A percentile compares a stretch with the other conserved stretches of the same genome.
Evolutionary conservation across 192 early-diverging fungal species (phyloP).

Genomic region (Fimicolochytrium jonesii): DNA sequence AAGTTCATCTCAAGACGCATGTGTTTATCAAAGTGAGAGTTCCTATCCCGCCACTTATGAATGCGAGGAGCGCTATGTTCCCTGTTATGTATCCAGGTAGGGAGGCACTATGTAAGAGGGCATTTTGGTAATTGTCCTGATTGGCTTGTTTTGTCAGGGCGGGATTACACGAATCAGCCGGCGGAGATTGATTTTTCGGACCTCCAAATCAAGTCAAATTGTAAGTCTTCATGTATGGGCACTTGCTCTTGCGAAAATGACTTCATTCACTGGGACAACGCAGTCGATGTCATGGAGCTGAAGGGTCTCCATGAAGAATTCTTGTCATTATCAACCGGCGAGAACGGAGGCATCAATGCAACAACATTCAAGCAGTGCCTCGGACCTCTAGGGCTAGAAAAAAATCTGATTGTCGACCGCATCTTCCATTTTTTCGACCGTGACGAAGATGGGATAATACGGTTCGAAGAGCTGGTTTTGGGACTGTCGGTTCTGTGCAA

Average conservation of each 20-base stretch:
- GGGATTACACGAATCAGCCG: conserved; percentile 14
- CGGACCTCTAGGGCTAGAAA: conserved; percentile 76
- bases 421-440: conserved; percentile 90
- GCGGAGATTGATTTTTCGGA: conserved; percentile 42
- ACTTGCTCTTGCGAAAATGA: too few species aligned
- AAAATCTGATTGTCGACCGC: conserved; percentile 79
- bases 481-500: conserved; percentile 80
- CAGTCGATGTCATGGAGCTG: conserved; percentile 83
- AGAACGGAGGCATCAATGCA: conserved; percentile 70
- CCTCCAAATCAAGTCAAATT: conserved; percentile 60
- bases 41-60: conserved; percentile 86
- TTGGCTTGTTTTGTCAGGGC: too few species aligned
- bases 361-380: conserved; percentile 81
- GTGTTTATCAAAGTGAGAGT: conserved; percentile 87
- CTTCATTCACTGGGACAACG: too few species aligned
- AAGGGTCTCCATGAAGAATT: conserved; percentile 85
- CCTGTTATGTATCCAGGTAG: conserved; percentile 75
- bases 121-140: too few species aligned
- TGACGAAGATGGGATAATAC: conserved; percentile 71
- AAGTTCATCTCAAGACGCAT: conserved; percentile 75
- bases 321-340: conserved; percentile 66
- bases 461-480: conserved; percentile 76
- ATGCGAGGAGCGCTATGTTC: conserved; percentile 67
- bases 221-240: too few species aligned
- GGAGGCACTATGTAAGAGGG: too few species aligned